Base-by-base conservation (phyloP, 225 moss, liverwort and hornwort genomes). In the Pseudisothecium myosuroides region DNA sequence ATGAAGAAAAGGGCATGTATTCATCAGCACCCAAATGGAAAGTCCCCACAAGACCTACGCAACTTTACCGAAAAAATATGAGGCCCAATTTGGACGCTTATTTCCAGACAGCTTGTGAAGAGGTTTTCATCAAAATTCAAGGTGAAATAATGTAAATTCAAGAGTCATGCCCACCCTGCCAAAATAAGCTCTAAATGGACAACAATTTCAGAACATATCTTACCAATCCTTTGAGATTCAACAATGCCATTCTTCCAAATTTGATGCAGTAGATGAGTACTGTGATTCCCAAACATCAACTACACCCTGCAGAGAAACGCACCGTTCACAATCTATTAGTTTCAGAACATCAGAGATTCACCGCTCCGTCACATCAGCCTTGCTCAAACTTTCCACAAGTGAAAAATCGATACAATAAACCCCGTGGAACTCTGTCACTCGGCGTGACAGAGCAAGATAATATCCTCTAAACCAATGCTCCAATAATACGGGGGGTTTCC, bases 201-300 rank as follows among this genome's bases (percentile, higher is more conserved):
- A 55, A 81, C 76, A 19, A 26, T n/a, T 60, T 77, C 39, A 76
- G 88, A 85, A 86, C 22, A 63, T 58, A 66, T 79, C 94, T 52
- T 77, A 94, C 94, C 93, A 94, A 83, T 92, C 73, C 93, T 76
- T 92, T 93, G 54, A 93, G 77, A 92, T 93, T 93, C 89, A 90
- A 82, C 88, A 89, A 88, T 60, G 93, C 94, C 94, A 94, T 94
- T 65, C 83, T 89, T 89, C 68, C 60, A 88, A 87, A 72, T 85
- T 83, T 54, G 72, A 39, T 81, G 86, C 89, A 86, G 90, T 71
- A 83, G 71, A 72, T 83, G 67, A 74, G 65, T 58, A 76, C 76
- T 67, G 79, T 45, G 45, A 37, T 75, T 90, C 85, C 88, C 84
- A 83, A 92, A 88, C 89, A 88, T 92, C 84, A 88, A 88, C 94